Conservation (phyloP, 2,329 filamentous ascomycete species). For the Anthostomella pinea region DNA sequence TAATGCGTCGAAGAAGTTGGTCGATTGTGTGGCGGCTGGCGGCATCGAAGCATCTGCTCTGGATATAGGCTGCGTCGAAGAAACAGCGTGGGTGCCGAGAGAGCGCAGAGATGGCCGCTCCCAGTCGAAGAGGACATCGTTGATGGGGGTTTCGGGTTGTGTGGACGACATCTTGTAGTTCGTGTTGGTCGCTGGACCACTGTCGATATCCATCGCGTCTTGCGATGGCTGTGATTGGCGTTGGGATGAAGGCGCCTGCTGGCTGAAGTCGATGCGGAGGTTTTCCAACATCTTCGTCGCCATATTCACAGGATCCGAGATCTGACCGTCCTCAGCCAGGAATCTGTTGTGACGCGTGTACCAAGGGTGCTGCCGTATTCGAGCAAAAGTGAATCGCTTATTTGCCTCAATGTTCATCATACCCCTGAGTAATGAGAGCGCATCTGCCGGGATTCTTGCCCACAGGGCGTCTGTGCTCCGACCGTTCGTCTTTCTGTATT, state of each 20-base stretch:
- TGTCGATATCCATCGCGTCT: constrained; percentile 71
- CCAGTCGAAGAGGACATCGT: constrained; percentile 81
- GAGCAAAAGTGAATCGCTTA: constrained; percentile 78
- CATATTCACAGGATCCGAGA: constrained; percentile 75
- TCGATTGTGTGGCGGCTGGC: constrained; percentile 32
- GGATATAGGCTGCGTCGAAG: constrained; percentile 49
- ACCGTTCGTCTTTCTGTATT: constrained; percentile 79
- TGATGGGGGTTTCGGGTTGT: constrained; percentile 76
- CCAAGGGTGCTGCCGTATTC: constrained; percentile 91
- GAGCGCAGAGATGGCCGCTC: constrained; percentile 67
- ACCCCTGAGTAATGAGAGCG: constrained; percentile 79
- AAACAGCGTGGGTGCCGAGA: constrained; percentile 40
- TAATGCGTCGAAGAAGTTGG: constrained; percentile 57
- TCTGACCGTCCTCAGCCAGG: constrained; percentile 68
- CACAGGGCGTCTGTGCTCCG: constrained; percentile 82
- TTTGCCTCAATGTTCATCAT: constrained; percentile 82
- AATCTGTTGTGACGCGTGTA: constrained; percentile 81
- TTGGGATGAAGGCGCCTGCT: constrained; percentile 52
- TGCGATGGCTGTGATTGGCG: constrained; percentile 33
- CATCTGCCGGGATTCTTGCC: constrained; percentile 70
- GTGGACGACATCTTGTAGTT: constrained; percentile 73
- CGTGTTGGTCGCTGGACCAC: constrained; percentile 36
- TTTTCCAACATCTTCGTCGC: constrained; percentile 95
- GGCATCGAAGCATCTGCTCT: constrained; percentile 35
- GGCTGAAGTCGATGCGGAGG: constrained; percentile 82